Percentiles rank a stretch among this genome's conserved stretches.
phyloP scores from a whole-genome alignment of 2,329 filamentous ascomycete genomes.

The Trichoderma sp. region DNA sequence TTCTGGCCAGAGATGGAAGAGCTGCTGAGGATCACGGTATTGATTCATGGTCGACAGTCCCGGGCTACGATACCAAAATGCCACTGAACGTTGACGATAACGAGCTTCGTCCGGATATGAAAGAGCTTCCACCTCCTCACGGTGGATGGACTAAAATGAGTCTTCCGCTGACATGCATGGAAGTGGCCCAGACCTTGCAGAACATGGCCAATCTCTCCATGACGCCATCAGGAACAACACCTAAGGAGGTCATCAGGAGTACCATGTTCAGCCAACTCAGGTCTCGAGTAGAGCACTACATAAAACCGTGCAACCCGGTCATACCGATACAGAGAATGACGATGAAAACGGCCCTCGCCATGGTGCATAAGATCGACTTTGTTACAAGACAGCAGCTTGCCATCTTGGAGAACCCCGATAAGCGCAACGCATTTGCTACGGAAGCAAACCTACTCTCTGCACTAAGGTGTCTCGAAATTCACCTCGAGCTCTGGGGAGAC shows the following conservation, averaged over 20 bases:
- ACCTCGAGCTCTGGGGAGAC: conserved; percentile 32
- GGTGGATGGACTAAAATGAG: conserved; percentile 58
- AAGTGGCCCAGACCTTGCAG: conserved; percentile 39
- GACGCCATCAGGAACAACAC: conserved; percentile 9
- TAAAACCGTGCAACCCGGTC: conserved; percentile 48
- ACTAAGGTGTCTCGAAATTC: conserved; percentile 34
- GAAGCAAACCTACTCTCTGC: conserved; percentile 37
- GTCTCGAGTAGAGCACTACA: conserved; percentile 34
- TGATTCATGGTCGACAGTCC: conserved; percentile 20
- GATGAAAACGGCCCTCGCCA: conserved; percentile 28
- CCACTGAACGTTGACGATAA: conserved; percentile 47
- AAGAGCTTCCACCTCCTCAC: conserved; percentile 39
- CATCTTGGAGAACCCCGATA: conserved; percentile 24
- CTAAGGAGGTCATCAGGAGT: conserved; percentile 36
- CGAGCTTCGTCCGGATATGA: conserved; percentile 44
- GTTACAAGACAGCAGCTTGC: conserved; percentile 32
- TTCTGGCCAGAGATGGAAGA: conserved; percentile 49
- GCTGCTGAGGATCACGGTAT: conserved; percentile 58
- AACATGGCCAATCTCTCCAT: conserved; percentile 27
- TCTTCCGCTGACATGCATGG: conserved; percentile 52
- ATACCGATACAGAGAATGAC: conserved; percentile 44
- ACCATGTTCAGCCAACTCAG: conserved; percentile 39
- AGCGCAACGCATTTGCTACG: conserved; percentile 27
- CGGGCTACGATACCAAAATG: conserved; percentile 24
- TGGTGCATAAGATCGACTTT: conserved; percentile 37